These are phyloP conservation scores for Tranzscheliella williamsii DNA, from an alignment of 1,284 basidiomycete species.

Conservation along the genomic window DNA sequence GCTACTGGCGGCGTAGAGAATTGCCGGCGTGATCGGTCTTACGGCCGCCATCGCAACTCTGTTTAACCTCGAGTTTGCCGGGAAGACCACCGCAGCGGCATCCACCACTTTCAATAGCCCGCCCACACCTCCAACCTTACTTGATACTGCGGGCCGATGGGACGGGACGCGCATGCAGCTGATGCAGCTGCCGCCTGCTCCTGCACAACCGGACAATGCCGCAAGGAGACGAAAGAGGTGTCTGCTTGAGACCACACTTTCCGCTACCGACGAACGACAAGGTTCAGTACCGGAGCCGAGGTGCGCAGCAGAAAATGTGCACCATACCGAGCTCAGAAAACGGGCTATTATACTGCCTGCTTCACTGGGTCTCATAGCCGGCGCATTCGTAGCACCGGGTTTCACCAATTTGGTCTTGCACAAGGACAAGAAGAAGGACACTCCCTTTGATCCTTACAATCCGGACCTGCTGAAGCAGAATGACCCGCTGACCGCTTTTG, in stretches of 20 bases:
- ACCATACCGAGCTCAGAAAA: conserved; percentile 3
- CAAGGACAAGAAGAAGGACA: conserved; percentile 1
- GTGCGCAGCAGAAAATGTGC: too few relatives aligned
- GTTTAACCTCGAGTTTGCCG: conserved; percentile 14
- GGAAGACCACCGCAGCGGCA: conserved; percentile 22
- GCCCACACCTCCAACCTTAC: conserved; percentile 21
- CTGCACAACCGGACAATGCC: background rate
- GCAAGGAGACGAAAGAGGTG: conserved; percentile 1
- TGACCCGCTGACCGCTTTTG: conserved; percentile 9
- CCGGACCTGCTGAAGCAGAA: conserved; percentile 16
- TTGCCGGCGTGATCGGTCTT: conserved; percentile 6
- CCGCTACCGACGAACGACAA: too few relatives aligned
- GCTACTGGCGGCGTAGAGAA: background rate
- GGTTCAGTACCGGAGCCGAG: background rate
- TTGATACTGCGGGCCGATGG: conserved; percentile 20
- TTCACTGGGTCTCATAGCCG: background rate
- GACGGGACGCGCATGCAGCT: conserved; percentile 6
- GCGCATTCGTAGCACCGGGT: conserved; percentile 5
- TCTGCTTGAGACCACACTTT: too few relatives aligned
- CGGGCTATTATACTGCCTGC: conserved; percentile 1
- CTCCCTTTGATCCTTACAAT: conserved; percentile 34
- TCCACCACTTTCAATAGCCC: conserved; percentile 12
- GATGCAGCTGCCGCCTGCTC: conserved; percentile 8
- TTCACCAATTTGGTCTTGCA: background rate
- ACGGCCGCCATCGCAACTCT: conserved; percentile 9